Evolutionary conservation across 2,329 filamentous ascomycete genomes (phyloP).

Genomic region (Diaporthe sp.): DNA sequence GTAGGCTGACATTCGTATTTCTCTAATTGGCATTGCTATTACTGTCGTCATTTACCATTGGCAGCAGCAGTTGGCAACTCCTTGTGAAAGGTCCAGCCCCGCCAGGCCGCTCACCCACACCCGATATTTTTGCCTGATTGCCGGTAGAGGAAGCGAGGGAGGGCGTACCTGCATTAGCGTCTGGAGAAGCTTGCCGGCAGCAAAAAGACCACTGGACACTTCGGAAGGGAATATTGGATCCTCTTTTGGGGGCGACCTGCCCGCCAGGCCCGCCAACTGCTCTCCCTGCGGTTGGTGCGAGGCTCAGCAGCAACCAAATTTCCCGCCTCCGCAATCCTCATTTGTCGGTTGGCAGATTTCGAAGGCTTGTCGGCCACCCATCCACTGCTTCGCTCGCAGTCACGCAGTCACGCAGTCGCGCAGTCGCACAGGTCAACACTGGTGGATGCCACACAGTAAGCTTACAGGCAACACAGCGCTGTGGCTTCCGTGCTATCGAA

Average conservation of each 20-base stretch:
- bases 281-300: neutral
- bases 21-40: neutral
- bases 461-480: neutral
- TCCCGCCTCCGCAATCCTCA: neutral
- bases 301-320: constrained; percentile 20
- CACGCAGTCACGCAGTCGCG: neutral
- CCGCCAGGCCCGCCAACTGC: neutral
- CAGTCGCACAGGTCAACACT: neutral
- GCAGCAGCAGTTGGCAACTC: neutral
- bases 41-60: neutral
- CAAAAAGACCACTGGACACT: neutral
- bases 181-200: neutral
- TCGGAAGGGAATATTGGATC: neutral
- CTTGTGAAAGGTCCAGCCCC: neutral
- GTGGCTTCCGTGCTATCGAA: constrained; percentile 15
- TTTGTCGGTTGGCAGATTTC: neutral
- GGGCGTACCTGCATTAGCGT: constrained; percentile 29
- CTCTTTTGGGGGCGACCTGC: constrained; percentile 1
- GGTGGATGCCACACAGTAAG: neutral
- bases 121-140: neutral
- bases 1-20: constrained; percentile 6
- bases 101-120: constrained; percentile 5
- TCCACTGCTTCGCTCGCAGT: too few species aligned
- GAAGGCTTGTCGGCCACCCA: neutral
- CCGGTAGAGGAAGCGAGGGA: neutral